Conservation (phyloP, 441 rosid species). For the Pelargonium australe region DNA sequence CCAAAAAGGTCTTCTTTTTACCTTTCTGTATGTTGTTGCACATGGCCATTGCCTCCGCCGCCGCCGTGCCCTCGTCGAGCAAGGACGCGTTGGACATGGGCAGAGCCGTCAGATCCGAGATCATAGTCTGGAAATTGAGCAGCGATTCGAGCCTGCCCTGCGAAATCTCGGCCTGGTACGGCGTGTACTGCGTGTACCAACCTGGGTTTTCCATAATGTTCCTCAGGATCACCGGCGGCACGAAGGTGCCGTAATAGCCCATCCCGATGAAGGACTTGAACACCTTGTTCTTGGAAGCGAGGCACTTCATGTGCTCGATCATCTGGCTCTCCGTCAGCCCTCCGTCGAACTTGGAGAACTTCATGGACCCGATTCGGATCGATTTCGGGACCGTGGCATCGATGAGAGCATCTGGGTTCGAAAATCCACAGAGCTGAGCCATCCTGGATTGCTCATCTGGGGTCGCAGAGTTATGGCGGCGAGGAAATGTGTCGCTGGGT, state of each 20-base stretch:
- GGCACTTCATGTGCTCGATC: slow-evolving; percentile 60
- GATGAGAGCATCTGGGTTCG: slow-evolving; percentile 55
- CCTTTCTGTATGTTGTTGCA: slow-evolving; percentile 83
- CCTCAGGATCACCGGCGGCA: slow-evolving; percentile 87
- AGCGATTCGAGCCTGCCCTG: slow-evolving; percentile 88
- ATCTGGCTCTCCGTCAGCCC: slow-evolving; percentile 88
- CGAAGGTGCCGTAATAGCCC: slow-evolving; percentile 85
- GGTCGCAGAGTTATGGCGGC: slow-evolving; percentile 90
- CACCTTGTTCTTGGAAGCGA: slow-evolving; percentile 77
- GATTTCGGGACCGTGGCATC: slow-evolving; percentile 95
- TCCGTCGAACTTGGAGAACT: slow-evolving; percentile 70
- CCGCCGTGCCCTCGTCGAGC: slow-evolving; percentile 93
- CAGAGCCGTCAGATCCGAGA: slow-evolving; percentile 82
- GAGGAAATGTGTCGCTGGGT: slow-evolving; percentile 68
- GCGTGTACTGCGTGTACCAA: slow-evolving; percentile 97
- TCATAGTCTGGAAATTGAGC: slow-evolving; percentile 81
- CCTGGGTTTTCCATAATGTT: slow-evolving; percentile 94
- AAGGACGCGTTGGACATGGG: slow-evolving; percentile 93
- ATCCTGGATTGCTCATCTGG: slow-evolving; percentile 76
- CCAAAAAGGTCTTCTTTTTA: slow-evolving; percentile 82
- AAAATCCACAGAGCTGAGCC: slow-evolving; percentile 69
- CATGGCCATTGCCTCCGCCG: slow-evolving; percentile 99
- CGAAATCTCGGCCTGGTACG: slow-evolving; percentile 93
- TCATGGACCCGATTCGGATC: slow-evolving; percentile 73
- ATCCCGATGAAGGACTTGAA: slow-evolving; percentile 84